Evolutionary conservation across 1,284 basidiomycete genomes (phyloP), one percentile per base, ranked within the genome.

Genomic region (Termitomyces sp.): DNA sequence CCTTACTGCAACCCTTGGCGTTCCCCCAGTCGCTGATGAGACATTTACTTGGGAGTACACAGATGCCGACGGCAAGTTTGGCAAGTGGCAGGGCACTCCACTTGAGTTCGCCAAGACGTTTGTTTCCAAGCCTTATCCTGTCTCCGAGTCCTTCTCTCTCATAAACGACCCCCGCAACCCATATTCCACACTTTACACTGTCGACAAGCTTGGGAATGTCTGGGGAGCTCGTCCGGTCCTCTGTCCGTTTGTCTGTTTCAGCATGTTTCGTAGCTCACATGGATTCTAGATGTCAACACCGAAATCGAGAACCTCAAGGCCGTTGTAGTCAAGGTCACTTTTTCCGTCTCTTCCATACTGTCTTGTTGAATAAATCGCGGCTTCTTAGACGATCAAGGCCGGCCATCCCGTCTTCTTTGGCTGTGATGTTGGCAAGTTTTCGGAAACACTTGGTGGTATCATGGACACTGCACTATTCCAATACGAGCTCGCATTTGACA

Each of bases 391-490:
- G 66, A 84, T 98, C 75, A 93, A 93, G 70, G 89, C 89, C 21
- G 92, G 93, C 45, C 83, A 87, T 39, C 90, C 96, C 1, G 88
- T 97, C 44, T 97, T 96, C 80, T 96, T 96, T 65, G 95, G 95
- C 1, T 97, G 92, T 67, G 93, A 92, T 64, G 86, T 93, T 33
- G 88, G 87, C 43, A 80, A 93, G 63, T 91, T 83, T 65, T 88
- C 86, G 1, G 83, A 92, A 60, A 73, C 74, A 42, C 69, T 71
- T 10, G 67, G 74, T 3, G 93, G 93, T 18, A 85, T 97, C 60
- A 91, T 96, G 92, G 93, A 96, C 68, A 83, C 84, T 7, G 79
- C 78, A 9, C 74, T 97, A 24, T 93, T 86, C 66, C 88, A 92
- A 64, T 90, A 89, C 65, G 86, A 91, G 74, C 84, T 86, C 61